These are phyloP conservation scores for Spatholobus suberectus DNA, from an alignment of 306 rosid genomes.

Conservation along the genomic window DNA sequence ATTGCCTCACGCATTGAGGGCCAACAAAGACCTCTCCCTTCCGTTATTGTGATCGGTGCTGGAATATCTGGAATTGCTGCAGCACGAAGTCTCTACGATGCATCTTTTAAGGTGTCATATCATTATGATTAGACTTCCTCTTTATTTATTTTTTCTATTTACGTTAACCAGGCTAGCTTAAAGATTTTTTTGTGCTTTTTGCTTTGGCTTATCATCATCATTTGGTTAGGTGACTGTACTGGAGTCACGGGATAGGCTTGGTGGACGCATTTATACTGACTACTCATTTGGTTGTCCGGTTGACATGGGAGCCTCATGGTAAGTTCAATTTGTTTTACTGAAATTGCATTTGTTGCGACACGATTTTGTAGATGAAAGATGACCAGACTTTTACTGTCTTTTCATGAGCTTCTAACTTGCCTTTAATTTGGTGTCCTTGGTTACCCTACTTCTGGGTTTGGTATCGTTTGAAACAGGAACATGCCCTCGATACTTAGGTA, in stretches of 20 bases:
- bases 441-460: background rate
- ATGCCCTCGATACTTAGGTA: background rate
- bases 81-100: slow-evolving; percentile 76
- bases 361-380: background rate
- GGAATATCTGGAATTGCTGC: slow-evolving; percentile 93
- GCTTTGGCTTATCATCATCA: slow-evolving; percentile 34
- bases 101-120: slow-evolving; percentile 71
- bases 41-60: slow-evolving; percentile 86
- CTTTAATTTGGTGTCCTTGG: background rate
- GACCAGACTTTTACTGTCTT: background rate
- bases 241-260: slow-evolving; percentile 83
- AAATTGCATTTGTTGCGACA: slow-evolving; percentile 1
- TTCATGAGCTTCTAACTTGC: background rate
- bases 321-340: slow-evolving; percentile 26
- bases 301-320: slow-evolving; percentile 97
- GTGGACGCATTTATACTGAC: slow-evolving; percentile 90
- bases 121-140: background rate
- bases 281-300: slow-evolving; percentile 85
- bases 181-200: slow-evolving; percentile 26
- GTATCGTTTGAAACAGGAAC: background rate
- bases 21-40: slow-evolving; percentile 52
- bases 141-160: background rate
- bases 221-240: slow-evolving; percentile 65
- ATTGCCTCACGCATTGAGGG: slow-evolving; percentile 49
- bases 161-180: background rate